Evolutionary conservation across 371 early-diverging fungal genomes (phyloP).

Genomic region (Haplosporangium sp.): DNA sequence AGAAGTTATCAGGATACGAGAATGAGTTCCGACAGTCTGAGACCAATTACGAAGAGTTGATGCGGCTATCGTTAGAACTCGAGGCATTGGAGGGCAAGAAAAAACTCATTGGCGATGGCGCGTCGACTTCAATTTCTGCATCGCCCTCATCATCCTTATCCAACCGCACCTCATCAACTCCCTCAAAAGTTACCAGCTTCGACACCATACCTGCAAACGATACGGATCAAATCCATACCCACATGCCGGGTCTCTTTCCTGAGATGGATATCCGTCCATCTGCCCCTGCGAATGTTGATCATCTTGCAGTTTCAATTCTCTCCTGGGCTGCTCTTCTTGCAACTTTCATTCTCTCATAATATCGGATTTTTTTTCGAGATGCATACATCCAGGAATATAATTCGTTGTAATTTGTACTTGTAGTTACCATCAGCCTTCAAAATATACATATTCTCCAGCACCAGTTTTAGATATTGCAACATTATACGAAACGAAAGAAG

Average conservation of each 20-base stretch:
- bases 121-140: neutral
- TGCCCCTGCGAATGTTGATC: slow-evolving; percentile 9
- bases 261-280: neutral
- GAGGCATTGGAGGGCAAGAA: slow-evolving; percentile 18
- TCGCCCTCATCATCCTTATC: neutral
- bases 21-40: slow-evolving; percentile 30
- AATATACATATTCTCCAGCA: no score
- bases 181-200: no score
- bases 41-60: slow-evolving; percentile 25
- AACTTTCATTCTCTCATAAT: slow-evolving; percentile 29
- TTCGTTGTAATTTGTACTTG: no score
- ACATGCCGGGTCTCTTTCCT: slow-evolving; percentile 25
- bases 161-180: no score
- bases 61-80: slow-evolving; percentile 20
- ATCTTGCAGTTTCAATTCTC: slow-evolving; percentile 31
- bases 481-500: no score
- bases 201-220: no score
- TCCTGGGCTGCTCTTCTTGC: slow-evolving; percentile 42
- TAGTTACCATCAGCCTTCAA: no score
- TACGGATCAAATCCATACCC: neutral
- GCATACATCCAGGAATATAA: no score
- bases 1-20: slow-evolving; percentile 36
- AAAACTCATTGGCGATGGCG: neutral
- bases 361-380: no score
- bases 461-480: neutral